Evolutionary conservation across 75 land plant species (phyloP), one percentile per base, ranked within the genome.

Genomic region (Pseudotsuga menziesii): DNA sequence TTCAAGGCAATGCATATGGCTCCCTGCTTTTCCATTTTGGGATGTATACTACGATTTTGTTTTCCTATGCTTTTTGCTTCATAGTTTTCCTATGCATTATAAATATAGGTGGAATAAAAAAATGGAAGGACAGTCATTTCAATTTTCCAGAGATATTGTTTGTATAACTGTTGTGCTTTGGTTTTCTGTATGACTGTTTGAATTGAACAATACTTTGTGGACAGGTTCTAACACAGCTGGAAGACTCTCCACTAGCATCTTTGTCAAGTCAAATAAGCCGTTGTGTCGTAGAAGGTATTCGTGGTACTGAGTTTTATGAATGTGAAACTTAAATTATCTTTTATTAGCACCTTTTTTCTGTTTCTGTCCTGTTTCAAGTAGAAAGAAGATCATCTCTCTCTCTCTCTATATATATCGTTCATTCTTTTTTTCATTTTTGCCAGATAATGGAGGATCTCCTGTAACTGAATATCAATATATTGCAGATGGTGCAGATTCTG

Each of bases 401-500:
- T n/a, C n/a, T 69, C 20, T 16, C 39, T 20, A 20, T 39, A n/a
- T n/a, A 23, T 11, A 69, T 35, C 4, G 4, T 2, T 69, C n/a
- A 48, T 48, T 48, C 54, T 48, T 9, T 48, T 48, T 41, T 3
- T n/a, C 8, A 9, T 9, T 69, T 69, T 41, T 69, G 52, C n/a
- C 15, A n/a, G 23, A 36, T 5, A 20, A 44, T 69, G 13, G 4
- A 69, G 72, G 35, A 36, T 3, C 14, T 36, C 41, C 23, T 69
- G 12, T 41, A 36, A 69, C 25, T 8, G 4, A 41, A 41, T n/a
- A n/a, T 69, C 25, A 41, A 69, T 20, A 41, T 69, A 20, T 69
- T 69, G 72, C 72, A 69, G 72, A 41, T 69, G 52, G n/a, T 41
- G 72, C 72, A 69, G 72, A 39, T n/a, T 69, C 72, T 41, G 48